Conservation (phyloP, 305 asterid genomes). For the Solanum hybrid region DNA sequence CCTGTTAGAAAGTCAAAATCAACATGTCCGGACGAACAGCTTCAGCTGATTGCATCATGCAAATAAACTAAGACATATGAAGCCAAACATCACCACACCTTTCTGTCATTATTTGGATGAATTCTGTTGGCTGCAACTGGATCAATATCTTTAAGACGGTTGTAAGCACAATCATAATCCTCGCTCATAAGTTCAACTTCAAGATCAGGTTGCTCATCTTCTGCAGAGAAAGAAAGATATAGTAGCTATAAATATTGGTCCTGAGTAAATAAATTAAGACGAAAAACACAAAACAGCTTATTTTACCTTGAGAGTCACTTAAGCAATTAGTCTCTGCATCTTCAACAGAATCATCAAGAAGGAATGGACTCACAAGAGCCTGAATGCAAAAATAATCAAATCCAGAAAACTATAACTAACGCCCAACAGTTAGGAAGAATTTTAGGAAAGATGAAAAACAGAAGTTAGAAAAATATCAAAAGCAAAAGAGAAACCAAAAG, state of each 20-base stretch:
- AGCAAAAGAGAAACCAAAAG: background rate
- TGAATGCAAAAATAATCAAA: slow-evolving; percentile 15
- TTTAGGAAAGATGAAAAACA: background rate
- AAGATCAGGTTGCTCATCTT: slow-evolving; percentile 30
- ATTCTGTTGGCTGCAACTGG: slow-evolving; percentile 83
- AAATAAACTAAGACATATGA: background rate
- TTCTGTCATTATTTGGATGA: slow-evolving; percentile 87
- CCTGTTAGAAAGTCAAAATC: background rate
- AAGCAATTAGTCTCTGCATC: slow-evolving; percentile 40
- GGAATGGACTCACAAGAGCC: slow-evolving; percentile 91
- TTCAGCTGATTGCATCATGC: background rate
- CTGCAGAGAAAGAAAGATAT: slow-evolving; percentile 24
- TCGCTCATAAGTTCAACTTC: slow-evolving; percentile 24
- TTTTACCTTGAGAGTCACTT: slow-evolving; percentile 41
- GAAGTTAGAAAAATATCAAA: background rate
- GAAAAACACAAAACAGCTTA: background rate
- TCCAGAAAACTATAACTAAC: background rate
- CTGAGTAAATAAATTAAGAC: slow-evolving; percentile 1
- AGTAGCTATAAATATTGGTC: background rate
- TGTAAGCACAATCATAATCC: slow-evolving; percentile 32
- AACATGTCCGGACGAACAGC: background rate
- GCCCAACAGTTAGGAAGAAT: background rate
- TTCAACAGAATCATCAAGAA: slow-evolving; percentile 56
- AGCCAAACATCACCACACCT: slow-evolving; percentile 37
- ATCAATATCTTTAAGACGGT: slow-evolving; percentile 61